These are phyloP conservation scores for Herpetospermum pedunculosum DNA, from an alignment of 306 rosid species.

Conservation along the genomic window DNA sequence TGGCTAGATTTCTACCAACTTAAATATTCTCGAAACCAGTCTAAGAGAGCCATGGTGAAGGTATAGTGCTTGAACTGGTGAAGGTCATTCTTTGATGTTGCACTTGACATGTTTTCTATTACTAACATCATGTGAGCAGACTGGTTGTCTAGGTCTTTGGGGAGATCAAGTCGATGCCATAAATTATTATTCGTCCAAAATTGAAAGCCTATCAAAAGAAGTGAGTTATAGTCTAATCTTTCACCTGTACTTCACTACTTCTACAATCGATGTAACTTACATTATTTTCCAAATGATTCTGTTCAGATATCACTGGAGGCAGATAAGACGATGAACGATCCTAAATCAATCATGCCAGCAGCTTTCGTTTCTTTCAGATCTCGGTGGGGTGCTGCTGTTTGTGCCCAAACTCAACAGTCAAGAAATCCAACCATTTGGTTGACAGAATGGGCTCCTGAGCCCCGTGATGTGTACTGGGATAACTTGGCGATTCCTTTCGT, in stretches of 20 bases:
- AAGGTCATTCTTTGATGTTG: neutral
- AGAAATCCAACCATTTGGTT: constrained; percentile 89
- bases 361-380: constrained; percentile 88
- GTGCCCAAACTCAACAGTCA: constrained; percentile 87
- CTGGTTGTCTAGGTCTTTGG: constrained; percentile 83
- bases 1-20: constrained; percentile 90
- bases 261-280: neutral
- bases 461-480: constrained; percentile 91
- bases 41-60: constrained; percentile 54
- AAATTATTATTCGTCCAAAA: constrained; percentile 45
- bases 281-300: neutral
- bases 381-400: constrained; percentile 96
- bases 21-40: constrained; percentile 58
- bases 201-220: constrained; percentile 43
- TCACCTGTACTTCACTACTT: neutral
- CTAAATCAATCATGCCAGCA: constrained; percentile 68
- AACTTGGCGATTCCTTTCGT: constrained; percentile 91
- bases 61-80: constrained; percentile 25
- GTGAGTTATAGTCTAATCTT: constrained; percentile 28
- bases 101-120: neutral
- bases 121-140: constrained; percentile 41
- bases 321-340: constrained; percentile 32
- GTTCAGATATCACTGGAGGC: constrained; percentile 60
- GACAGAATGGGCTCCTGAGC: constrained; percentile 98
- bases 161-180: constrained; percentile 70